A percentile compares a stretch with the other conserved stretches of the same genome.
Conservation (phyloP, 1,284 basidiomycete genomes). For the Vanrija humicola region DNA sequence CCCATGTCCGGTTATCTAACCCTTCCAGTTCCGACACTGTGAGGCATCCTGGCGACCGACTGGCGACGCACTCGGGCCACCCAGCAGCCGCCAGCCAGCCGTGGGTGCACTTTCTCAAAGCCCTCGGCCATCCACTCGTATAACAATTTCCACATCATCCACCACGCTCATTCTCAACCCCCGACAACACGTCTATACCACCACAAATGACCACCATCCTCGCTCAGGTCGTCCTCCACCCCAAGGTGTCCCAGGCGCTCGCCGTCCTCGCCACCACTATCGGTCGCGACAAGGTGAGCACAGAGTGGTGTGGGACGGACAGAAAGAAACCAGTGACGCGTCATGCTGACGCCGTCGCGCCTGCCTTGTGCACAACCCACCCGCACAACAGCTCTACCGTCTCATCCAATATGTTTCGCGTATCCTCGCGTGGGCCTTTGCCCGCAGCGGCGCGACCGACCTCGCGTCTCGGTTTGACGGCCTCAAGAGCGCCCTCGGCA, state of each 20-base stretch:
- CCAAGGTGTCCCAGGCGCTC: constrained; percentile 67
- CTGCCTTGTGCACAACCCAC: not conserved
- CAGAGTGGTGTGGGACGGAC: no score
- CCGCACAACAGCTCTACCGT: constrained; percentile 66
- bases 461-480: constrained; percentile 70
- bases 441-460: constrained; percentile 61
- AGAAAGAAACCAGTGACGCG: not conserved
- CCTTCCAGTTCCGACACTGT: not conserved
- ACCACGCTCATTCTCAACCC: not conserved
- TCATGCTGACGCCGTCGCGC: not conserved
- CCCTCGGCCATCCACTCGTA: no score
- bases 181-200: not conserved
- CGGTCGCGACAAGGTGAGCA: constrained; percentile 78
- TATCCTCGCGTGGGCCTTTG: constrained; percentile 78
- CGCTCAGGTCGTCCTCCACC: constrained; percentile 78
- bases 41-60: no score
- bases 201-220: constrained; percentile 49
- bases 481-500: constrained; percentile 72
- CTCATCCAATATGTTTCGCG: constrained; percentile 88
- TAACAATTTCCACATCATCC: not conserved
- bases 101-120: no score
- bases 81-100: no score
- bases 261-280: constrained; percentile 74
- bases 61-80: no score
- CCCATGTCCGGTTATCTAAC: not conserved